A percentile compares a stretch with the other conserved stretches of the same genome.
Conservation (phyloP, 345 rosid genomes). For the Citrus reticulata region DNA sequence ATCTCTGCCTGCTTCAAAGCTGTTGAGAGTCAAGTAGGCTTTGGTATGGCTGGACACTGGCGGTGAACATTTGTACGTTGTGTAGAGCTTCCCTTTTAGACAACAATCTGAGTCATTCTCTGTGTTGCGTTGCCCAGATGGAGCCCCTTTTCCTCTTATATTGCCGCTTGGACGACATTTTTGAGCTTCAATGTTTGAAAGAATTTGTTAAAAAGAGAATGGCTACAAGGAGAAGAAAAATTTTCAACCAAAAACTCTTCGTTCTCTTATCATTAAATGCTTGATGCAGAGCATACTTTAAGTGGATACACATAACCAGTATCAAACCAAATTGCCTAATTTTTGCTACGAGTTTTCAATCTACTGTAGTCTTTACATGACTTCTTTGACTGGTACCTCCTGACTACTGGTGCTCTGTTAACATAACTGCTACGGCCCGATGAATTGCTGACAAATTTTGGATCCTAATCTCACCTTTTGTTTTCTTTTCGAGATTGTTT, state of each 20-base stretch:
- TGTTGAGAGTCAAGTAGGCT: constrained; percentile 24
- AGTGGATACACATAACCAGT: background rate
- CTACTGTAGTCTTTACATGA: no score
- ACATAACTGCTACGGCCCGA: background rate
- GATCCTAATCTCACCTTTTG: background rate
- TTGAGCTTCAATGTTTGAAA: constrained; percentile 1
- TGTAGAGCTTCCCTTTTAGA: constrained; percentile 19
- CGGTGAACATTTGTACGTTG: constrained; percentile 22
- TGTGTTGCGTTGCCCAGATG: constrained; percentile 30
- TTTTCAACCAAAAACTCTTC: background rate
- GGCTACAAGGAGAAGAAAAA: background rate
- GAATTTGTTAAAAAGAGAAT: background rate
- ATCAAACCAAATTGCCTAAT: background rate
- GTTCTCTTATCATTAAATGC: background rate
- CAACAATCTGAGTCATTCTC: constrained; percentile 30
- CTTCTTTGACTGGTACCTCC: background rate
- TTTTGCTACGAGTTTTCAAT: background rate
- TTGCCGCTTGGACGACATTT: constrained; percentile 27
- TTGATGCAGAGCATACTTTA: background rate
- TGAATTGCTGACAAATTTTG: background rate
- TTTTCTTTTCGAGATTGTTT: background rate
- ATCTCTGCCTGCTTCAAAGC: constrained; percentile 23
- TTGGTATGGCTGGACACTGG: constrained; percentile 17
- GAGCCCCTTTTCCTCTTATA: constrained; percentile 22
- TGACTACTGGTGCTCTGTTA: background rate